Percentiles rank a stretch among this genome's conserved stretches.
These are phyloP conservation scores for Sarocladiaceae sp. DNA, from an alignment of 2,329 filamentous ascomycete species.

Conservation along the genomic window DNA sequence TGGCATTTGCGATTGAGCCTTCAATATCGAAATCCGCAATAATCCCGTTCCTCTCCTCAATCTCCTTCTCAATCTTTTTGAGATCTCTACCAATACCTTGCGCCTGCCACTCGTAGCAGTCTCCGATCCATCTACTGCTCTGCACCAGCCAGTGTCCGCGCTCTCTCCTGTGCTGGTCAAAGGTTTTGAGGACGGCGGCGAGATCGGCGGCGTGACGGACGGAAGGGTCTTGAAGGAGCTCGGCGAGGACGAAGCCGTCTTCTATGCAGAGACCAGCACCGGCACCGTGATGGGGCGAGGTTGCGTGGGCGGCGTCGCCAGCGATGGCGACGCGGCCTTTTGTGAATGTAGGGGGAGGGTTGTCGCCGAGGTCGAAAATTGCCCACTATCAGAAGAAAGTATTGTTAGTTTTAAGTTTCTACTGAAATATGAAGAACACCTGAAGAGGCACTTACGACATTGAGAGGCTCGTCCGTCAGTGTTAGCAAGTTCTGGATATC, in stretches of 20 bases:
- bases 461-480: constrained; percentile 23
- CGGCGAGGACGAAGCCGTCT: constrained; percentile 39
- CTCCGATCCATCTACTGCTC: constrained; percentile 40
- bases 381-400: constrained; percentile 31
- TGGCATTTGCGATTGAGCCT: not conserved
- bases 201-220: constrained; percentile 28
- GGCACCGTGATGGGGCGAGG: constrained; percentile 55
- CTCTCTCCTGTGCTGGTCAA: constrained; percentile 43
- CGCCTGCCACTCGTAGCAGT: constrained; percentile 38
- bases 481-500: constrained; percentile 25
- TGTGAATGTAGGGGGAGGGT: constrained; percentile 37
- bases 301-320: constrained; percentile 61
- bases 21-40: constrained; percentile 8
- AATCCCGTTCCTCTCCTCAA: not conserved
- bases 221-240: constrained; percentile 39
- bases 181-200: constrained; percentile 43
- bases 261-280: constrained; percentile 56
- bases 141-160: constrained; percentile 45
- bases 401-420: not conserved
- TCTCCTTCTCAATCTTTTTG: constrained; percentile 3
- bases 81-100: not conserved
- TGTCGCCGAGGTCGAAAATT: constrained; percentile 41
- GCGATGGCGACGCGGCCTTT: constrained; percentile 43
- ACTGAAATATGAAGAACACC: not conserved
- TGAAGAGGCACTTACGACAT: constrained; percentile 21